phyloP scores from a whole-genome alignment of 2,329 filamentous ascomycete species.

The Botryotinia convoluta region DNA sequence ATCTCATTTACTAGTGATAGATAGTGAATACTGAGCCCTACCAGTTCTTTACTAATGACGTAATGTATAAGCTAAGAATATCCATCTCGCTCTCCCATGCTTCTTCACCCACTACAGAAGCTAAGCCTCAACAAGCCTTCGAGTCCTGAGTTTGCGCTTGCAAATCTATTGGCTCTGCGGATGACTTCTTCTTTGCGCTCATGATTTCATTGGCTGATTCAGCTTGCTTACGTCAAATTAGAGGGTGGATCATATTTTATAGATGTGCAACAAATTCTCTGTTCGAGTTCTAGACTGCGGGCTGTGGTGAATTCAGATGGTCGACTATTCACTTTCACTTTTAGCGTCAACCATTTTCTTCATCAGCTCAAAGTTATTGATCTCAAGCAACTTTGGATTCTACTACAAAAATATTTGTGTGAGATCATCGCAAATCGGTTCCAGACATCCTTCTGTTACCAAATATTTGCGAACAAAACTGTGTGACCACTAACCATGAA shows the following conservation, averaged over 20 bases:
- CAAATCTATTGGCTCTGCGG: background rate
- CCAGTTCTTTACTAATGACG: too few species aligned
- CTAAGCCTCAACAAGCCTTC: background rate
- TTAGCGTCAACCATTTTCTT: background rate
- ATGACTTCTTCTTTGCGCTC: background rate
- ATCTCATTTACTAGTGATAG: background rate
- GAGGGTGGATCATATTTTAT: background rate
- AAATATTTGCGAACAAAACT: too few species aligned
- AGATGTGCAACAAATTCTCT: background rate
- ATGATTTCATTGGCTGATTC: background rate
- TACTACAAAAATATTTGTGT: background rate
- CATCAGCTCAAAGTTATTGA: background rate
- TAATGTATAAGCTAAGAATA: background rate
- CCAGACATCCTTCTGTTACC: background rate
- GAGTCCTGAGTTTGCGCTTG: background rate
- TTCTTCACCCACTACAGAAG: too few species aligned
- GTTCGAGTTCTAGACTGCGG: background rate
- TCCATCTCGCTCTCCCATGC: background rate
- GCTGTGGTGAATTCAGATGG: background rate
- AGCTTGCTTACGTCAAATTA: constrained; percentile 7
- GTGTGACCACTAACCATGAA: too few species aligned
- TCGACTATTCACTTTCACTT: background rate
- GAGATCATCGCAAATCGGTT: too few species aligned
- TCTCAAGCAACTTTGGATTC: background rate
- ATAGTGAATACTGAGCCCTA: background rate